phyloP scores from a whole-genome alignment of 129 eudicot species.

The Lactuca saligna region DNA sequence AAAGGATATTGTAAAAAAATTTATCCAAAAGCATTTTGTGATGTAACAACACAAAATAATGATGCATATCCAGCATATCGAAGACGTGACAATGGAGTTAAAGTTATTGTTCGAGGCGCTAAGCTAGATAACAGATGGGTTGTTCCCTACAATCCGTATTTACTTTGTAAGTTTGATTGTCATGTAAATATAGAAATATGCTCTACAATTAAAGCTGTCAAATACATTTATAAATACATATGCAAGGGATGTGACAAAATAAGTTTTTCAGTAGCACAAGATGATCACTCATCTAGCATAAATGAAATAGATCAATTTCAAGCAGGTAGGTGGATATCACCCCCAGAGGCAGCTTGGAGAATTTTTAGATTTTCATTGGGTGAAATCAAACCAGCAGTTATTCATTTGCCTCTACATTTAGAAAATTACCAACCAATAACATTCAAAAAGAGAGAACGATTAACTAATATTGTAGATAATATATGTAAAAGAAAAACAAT shows the following conservation, averaged over 20 bases:
- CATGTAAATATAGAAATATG: slow-evolving; percentile 33
- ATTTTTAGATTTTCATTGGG: neutral
- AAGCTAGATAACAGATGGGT: slow-evolving; percentile 28
- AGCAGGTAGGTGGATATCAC: neutral
- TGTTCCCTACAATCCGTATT: slow-evolving; percentile 14
- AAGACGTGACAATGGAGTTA: neutral
- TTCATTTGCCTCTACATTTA: too few species aligned
- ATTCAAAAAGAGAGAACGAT: too few species aligned
- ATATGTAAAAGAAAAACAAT: too few species aligned
- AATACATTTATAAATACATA: slow-evolving; percentile 24
- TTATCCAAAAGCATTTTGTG: slow-evolving; percentile 7
- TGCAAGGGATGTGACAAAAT: slow-evolving; percentile 24
- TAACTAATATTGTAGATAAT: too few species aligned
- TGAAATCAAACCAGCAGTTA: neutral
- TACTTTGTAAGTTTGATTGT: neutral
- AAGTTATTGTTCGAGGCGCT: neutral
- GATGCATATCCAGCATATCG: slow-evolving; percentile 28
- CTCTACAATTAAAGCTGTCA: slow-evolving; percentile 8
- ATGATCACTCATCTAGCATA: neutral
- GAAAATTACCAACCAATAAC: too few species aligned
- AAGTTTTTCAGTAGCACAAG: too few species aligned
- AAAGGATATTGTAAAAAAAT: neutral
- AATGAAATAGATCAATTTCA: neutral
- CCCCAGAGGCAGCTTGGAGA: neutral
- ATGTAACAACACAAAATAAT: neutral